A percentile compares a stretch with the other conserved stretches of the same genome.
phyloP scores from a whole-genome alignment of 371 early-diverging fungal species.

The Mucor saturninus region DNA sequence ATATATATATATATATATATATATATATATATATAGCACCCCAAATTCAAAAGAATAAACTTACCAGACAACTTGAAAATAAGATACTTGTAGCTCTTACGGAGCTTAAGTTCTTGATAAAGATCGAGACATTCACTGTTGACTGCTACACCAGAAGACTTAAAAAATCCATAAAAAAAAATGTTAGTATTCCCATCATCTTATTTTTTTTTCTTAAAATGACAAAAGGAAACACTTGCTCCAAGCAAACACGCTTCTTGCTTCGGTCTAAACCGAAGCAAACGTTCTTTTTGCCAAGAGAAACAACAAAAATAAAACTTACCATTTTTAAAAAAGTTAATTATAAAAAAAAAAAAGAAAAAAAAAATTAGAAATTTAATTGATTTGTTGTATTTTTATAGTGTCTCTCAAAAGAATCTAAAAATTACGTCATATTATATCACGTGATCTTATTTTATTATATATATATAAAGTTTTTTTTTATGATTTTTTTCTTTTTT shows the following conservation, averaged over 20 bases:
- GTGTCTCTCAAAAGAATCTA: not conserved
- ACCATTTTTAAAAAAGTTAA: conserved; percentile 19
- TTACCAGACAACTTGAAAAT: conserved; percentile 78
- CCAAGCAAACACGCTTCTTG: not conserved
- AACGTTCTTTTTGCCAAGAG: too few species aligned
- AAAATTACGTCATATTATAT: not conserved
- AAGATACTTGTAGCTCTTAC: conserved; percentile 75
- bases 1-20: too few species aligned
- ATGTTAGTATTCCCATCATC: not conserved
- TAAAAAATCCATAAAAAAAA: not conserved
- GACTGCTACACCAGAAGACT: conserved; percentile 77
- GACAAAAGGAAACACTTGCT: not conserved
- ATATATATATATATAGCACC: too few species aligned
- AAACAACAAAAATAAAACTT: not conserved
- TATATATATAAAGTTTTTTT: not conserved
- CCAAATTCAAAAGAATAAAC: not conserved
- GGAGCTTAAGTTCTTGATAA: conserved; percentile 77
- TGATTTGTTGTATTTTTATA: conserved; percentile 2
- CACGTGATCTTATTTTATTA: too few species aligned
- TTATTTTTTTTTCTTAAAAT: not conserved
- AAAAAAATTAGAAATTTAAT: conserved; percentile 6
- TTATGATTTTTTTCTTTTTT: not conserved
- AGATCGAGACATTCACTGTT: conserved; percentile 62
- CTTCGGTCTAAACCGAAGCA: too few species aligned
- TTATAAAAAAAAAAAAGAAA: conserved; percentile 5